Base-by-base conservation (phyloP, 805 yeast species). In the Metschnikowia shivogae region DNA sequence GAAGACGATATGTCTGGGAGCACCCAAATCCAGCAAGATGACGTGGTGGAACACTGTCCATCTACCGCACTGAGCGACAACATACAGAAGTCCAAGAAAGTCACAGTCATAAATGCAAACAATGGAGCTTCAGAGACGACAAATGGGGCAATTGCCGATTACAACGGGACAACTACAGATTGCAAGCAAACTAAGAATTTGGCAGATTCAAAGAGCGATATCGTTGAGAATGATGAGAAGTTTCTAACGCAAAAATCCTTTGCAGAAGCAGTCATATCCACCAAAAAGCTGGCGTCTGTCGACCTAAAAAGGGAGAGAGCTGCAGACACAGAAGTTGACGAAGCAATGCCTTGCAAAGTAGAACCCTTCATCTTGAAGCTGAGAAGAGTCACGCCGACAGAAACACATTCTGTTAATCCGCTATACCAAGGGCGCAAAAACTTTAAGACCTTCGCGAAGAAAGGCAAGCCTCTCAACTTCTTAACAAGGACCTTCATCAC, bases 401-500 rank as follows among this genome's bases (percentile, higher is more conserved):
- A n/a, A 19, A n/a, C 11, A 13, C n/a, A n/a, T n/a, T 37, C 40
- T 20, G 17, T 39, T 9, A 39, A 32, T 26, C 22, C 29, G 17
- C 32, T 19, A 3, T 45, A 43, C 31, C 20, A 13, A 6, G 49
- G 50, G 4, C 48, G 57, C 5, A 53, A 46, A 19, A 54, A 54
- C 36, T 54, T 54, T 38, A 54, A 54, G 34, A 33, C 45, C 0
- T 54, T 54, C 43, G 27, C 39, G 4, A 53, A 44, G 19, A 36
- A 30, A 10, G 50, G 53, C 6, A 42, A 36, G 5, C 33, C 36
- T 6, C 46, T 42, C 10, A 42, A 44, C 26, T 44, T 39, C 29
- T 42, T 50, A 36, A 50, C 55, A 8, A 22, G 58, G 32, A 46
- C 55, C 2, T 53, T 30, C 36, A 40, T 52, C 34, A 50, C 45